Evolutionary conservation across 1,139 yeast genomes (phyloP).

Genomic region (Kluyveromyces marxianus): DNA sequence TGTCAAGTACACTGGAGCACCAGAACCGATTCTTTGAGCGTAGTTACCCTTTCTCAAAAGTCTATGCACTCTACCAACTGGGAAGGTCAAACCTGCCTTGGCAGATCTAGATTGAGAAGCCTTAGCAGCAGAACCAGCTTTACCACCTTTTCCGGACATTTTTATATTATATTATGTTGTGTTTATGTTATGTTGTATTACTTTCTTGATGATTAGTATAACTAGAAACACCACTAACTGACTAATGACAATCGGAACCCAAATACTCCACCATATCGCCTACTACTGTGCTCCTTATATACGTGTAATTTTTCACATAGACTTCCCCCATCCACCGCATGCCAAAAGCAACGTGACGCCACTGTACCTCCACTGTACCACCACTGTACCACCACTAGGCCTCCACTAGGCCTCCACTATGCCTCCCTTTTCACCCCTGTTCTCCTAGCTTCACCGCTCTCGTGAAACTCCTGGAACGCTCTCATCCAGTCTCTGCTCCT

Average conservation of each 20-base stretch:
- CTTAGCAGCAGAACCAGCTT: constrained; percentile 88
- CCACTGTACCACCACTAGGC: background rate
- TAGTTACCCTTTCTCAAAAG: constrained; percentile 95
- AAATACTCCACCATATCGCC: too few species aligned
- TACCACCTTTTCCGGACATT: constrained; percentile 97
- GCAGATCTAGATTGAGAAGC: constrained; percentile 97
- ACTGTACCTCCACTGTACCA: background rate
- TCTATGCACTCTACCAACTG: constrained; percentile 99
- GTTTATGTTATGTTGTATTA: constrained; percentile 5
- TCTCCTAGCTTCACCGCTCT: constrained; percentile 16
- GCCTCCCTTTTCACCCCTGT: background rate
- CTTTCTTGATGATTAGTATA: background rate
- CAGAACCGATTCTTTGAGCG: constrained; percentile 99
- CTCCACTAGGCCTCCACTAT: background rate
- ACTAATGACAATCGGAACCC: too few species aligned
- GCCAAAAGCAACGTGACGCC: background rate
- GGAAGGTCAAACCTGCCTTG: constrained; percentile 98
- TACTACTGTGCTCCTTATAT: background rate
- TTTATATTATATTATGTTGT: constrained; percentile 33
- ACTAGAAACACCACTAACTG: background rate
- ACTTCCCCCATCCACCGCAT: too few species aligned
- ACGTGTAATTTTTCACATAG: too few species aligned
- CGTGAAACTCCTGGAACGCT: constrained; percentile 28
- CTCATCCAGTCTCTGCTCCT: constrained; percentile 13
- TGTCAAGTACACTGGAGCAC: constrained; percentile 93